Base-by-base conservation (phyloP, 805 yeast genomes). In the Yarrowia osloensis region DNA sequence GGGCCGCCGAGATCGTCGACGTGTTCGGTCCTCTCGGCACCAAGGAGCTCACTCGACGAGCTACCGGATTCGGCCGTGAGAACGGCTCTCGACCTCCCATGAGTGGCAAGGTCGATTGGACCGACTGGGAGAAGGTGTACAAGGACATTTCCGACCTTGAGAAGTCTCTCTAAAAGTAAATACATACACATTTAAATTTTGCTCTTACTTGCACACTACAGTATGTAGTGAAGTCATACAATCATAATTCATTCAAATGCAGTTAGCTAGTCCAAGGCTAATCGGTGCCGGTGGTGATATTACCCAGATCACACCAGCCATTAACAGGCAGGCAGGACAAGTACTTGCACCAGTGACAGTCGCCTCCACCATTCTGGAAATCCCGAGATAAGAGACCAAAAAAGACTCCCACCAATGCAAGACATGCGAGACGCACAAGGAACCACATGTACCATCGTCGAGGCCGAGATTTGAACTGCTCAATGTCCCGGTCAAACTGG, bases 271-370 rank as follows among this genome's bases (percentile, higher is more conserved):
- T 39, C 49, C n/a, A 13, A 24, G 44, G 12, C 28, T 59, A 39
- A 39, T 40, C 65, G 67, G 54, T 61, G 55, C 50, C 67, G 49
- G 74, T 71, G 12, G 72, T 71, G 49, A 72, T 71, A 50, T 73
- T 57, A n/a, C 87, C 87, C 31, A 74, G 71, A 57, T 82, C 86
- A 73, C 91, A 88, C 91, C 91, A 88, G 31, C 85, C 87, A 68
- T 85, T 81, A 4, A 88, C 88, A 0, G 91, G 91, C 15, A 88
- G 73, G 72, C 93, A 88, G 70, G 85, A 86, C 71, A 88, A 79
- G 72, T 88, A 88, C 73, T 86, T 87, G 78, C 93, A 88, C 93
- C 93, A 88, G 17, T 79, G 74, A 74, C 93, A 88, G 67, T 80
- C 75, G 6, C 80, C 81, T 13, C 83, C 83, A 9, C 84, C 86